phyloP scores from a whole-genome alignment of 192 early-diverging fungal species.

The Spizellomyces punctatus region DNA sequence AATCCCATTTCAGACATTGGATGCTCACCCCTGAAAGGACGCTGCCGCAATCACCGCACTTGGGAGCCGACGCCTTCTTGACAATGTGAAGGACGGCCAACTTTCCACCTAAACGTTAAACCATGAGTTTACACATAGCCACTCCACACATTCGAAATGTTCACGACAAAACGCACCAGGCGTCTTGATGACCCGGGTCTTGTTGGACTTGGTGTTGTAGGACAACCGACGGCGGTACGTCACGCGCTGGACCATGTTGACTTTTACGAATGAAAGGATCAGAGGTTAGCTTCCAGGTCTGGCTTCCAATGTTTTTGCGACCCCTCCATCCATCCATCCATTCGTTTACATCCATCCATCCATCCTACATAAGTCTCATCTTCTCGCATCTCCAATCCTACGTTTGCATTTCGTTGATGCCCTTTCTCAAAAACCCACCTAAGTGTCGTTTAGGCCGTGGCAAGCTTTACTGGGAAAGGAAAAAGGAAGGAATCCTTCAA shows the following conservation, averaged over 20 bases:
- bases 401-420: too few relatives aligned
- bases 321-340: conserved; percentile 22
- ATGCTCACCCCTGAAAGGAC: conserved; percentile 82
- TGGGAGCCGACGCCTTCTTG: conserved; percentile 90
- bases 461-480: too few relatives aligned
- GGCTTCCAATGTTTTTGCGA: background rate
- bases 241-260: conserved; percentile 76
- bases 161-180: conserved; percentile 53
- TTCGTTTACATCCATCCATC: conserved; percentile 2
- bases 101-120: conserved; percentile 69
- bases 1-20: background rate
- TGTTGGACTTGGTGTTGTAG: conserved; percentile 92
- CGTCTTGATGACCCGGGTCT: conserved; percentile 83
- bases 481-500: too few relatives aligned
- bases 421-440: too few relatives aligned
- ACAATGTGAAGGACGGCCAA: conserved; percentile 88
- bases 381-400: background rate
- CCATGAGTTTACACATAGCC: background rate
- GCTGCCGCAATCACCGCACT: conserved; percentile 96
- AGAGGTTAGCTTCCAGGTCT: background rate
- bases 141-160: background rate
- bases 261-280: conserved; percentile 11
- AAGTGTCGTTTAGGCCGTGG: too few relatives aligned
- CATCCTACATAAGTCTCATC: background rate
- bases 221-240: conserved; percentile 83